These are phyloP conservation scores for Colletotrichum destructivum DNA, from an alignment of 2,329 filamentous ascomycete species.

Conservation along the genomic window DNA sequence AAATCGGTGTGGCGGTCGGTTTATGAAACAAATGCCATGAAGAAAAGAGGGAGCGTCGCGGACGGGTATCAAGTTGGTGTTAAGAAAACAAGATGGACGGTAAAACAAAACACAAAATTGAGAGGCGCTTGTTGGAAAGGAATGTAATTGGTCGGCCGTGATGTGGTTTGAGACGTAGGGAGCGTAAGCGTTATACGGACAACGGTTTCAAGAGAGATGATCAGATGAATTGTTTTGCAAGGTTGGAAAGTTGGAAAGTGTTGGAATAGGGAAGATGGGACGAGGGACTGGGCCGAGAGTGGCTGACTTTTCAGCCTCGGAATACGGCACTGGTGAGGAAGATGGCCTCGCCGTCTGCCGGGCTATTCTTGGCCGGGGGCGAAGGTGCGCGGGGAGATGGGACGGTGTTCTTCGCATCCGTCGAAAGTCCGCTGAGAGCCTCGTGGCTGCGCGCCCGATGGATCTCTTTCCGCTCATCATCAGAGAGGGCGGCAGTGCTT, in stretches of 20 bases:
- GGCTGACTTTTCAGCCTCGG: constrained; percentile 34
- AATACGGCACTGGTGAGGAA: constrained; percentile 45
- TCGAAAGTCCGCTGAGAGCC: constrained; percentile 57
- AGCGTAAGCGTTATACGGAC: constrained; percentile 33
- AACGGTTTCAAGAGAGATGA: constrained; percentile 31
- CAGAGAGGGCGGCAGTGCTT: constrained; percentile 51
- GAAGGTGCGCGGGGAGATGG: constrained; percentile 48
- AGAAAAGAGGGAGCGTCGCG: constrained; percentile 36
- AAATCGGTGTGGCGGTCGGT: constrained; percentile 10
- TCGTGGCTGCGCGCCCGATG: constrained; percentile 68
- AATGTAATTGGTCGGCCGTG: constrained; percentile 39
- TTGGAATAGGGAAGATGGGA: constrained; percentile 13
- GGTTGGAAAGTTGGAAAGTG: constrained; percentile 13
- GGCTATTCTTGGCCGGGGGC: constrained; percentile 41
- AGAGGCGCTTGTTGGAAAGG: constrained; percentile 37
- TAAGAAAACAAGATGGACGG: neutral
- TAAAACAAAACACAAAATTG: neutral
- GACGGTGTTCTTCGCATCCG: constrained; percentile 48
- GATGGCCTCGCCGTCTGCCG: constrained; percentile 36
- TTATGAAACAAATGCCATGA: constrained; percentile 17
- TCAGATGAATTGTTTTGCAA: constrained; percentile 13
- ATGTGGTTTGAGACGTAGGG: constrained; percentile 41
- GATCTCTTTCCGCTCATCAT: constrained; percentile 58
- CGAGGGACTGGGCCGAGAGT: neutral
- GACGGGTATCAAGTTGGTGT: constrained; percentile 41